Percentiles rank a stretch among this genome's conserved stretches.
phyloP scores from a whole-genome alignment of 331 rosid species.

The Prunus yedoensis region DNA sequence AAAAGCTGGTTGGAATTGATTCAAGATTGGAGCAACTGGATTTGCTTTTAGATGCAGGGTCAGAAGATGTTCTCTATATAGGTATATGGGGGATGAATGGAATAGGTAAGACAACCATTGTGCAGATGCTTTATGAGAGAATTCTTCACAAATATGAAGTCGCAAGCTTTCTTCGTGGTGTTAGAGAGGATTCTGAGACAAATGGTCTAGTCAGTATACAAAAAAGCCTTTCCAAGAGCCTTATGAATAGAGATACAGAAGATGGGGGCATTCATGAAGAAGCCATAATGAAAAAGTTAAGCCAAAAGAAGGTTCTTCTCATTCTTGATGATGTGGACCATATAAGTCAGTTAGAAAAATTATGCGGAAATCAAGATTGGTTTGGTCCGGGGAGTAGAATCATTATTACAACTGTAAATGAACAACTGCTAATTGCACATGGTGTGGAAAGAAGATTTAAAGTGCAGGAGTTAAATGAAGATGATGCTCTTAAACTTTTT shows the following conservation, averaged over 20 bases:
- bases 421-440: background rate
- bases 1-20: too few species aligned
- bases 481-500: background rate
- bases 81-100: too few species aligned
- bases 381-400: background rate
- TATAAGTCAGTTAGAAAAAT: background rate
- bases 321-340: constrained; percentile 1
- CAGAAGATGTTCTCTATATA: too few species aligned
- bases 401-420: background rate
- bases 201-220: background rate
- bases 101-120: too few species aligned
- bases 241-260: background rate
- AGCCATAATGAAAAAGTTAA: background rate
- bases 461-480: background rate
- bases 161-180: background rate
- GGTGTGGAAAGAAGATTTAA: background rate
- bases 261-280: background rate
- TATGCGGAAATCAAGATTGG: background rate
- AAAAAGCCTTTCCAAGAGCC: background rate
- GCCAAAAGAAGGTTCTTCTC: background rate
- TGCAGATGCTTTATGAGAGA: too few species aligned
- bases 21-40: too few species aligned
- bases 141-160: too few species aligned
- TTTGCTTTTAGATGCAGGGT: too few species aligned
- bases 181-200: background rate